Evolutionary conservation across 2,329 filamentous ascomycete genomes (phyloP), one percentile per base, ranked within the genome.

Genomic region (Elsinoe arachidis): DNA sequence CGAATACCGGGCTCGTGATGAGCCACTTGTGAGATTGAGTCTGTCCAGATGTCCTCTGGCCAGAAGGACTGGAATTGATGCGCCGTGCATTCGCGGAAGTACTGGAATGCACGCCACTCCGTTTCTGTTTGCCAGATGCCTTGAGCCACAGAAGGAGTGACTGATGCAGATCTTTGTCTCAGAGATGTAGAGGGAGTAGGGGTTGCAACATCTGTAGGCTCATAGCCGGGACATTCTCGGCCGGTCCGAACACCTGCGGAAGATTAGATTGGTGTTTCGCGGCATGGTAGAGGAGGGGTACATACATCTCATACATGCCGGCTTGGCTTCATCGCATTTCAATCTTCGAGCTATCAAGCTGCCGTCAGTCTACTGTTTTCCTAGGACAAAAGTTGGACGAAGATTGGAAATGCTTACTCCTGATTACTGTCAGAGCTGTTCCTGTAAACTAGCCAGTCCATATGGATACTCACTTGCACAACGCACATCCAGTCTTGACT

Each of bases 291-390:
- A n/a, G 17, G 30, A n/a, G 33, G 30, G 21, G 3, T 35, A 49
- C 39, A 11, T 3, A 56, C 54, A 56, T 49, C 41, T 56, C 23
- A 47, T 30, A n/a, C 54, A 56, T 46, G 39, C 23, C 23, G 54
- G 54, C 33, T 56, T 56, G 23, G 38, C 54, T 30, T 56, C 54
- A 56, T 56, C 54, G 30, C 54, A 56, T 56, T 56, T 56, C 23
- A 56, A 30, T 38, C 54, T 34, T n/a, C 54, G 54, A 38, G 43
- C 54, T 56, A 17, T 43, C 14, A 15, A 3, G 14, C 1, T 53
- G 34, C 26, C 39, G 9, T 46, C 19, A 46, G 41, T 30, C 26
- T 30, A 14, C 9, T n/a, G n/a, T n/a, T 19, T 12, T 26, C 41
- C 11, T 46, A 5, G n/a, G n/a, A n/a, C n/a, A n/a, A n/a, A n/a